Percentiles rank a stretch among this genome's conserved stretches.
phyloP scores from a whole-genome alignment of 1,284 basidiomycete genomes.

The Apiotrichum gamsii region DNA sequence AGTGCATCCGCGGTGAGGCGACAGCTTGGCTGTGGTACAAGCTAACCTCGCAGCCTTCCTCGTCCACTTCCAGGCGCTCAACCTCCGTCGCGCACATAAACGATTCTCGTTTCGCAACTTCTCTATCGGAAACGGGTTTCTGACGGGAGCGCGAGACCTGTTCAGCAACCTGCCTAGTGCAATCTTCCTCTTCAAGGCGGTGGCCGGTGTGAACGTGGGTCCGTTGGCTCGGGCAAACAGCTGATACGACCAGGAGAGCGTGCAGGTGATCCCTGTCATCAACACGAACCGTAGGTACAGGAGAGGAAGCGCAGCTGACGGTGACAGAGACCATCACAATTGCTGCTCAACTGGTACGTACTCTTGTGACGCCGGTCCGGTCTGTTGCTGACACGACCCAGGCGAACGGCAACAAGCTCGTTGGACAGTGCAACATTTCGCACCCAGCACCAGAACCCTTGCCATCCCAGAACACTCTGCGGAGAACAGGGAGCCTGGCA shows the following conservation, averaged over 20 bases:
- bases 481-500: neutral
- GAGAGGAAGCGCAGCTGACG: neutral
- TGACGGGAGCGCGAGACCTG: conserved; percentile 76
- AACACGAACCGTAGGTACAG: conserved; percentile 69
- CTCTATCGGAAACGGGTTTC: conserved; percentile 81
- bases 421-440: conserved; percentile 96
- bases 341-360: conserved; percentile 79
- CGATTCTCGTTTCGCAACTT: conserved; percentile 71
- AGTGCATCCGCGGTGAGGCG: conserved; percentile 50
- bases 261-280: conserved; percentile 69
- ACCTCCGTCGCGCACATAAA: conserved; percentile 80
- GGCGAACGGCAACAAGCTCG: conserved; percentile 70
- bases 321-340: conserved; percentile 72
- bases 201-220: conserved; percentile 59
- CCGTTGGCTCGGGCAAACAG: neutral
- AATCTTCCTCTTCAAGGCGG: conserved; percentile 89
- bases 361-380: neutral
- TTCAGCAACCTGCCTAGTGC: conserved; percentile 87
- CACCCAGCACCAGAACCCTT: conserved; percentile 56
- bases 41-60: conserved; percentile 60
- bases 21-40: neutral
- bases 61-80: conserved; percentile 81
- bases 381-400: conserved; percentile 33
- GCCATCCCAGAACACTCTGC: neutral
- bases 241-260: conserved; percentile 21